A percentile compares a stretch with the other conserved stretches of the same genome.
Conservation (phyloP, 1,139 yeast species). For the Suhomyces guaymorum region DNA sequence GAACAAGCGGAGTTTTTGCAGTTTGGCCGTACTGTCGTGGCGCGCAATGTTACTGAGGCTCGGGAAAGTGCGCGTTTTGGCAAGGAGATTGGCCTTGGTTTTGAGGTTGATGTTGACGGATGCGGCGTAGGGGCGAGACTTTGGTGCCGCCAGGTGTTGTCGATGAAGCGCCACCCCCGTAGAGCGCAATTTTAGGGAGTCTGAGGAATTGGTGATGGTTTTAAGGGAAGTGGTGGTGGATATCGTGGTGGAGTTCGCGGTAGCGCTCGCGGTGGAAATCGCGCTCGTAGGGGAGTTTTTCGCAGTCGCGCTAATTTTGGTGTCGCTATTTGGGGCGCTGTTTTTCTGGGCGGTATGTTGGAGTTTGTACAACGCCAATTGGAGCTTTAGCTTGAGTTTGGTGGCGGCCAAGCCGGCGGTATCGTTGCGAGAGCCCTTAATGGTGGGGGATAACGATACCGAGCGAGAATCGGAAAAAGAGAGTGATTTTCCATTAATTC, state of each 20-base stretch:
- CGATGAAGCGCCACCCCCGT: background rate
- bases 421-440: conserved; percentile 13
- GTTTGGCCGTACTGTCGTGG: conserved; percentile 18
- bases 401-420: conserved; percentile 49
- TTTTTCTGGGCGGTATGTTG: too few relatives aligned
- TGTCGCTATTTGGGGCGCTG: background rate
- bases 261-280: conserved; percentile 2
- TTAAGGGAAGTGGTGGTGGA: background rate
- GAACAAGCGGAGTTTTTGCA: conserved; percentile 32
- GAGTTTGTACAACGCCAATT: conserved; percentile 77
- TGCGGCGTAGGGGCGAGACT: conserved; percentile 17
- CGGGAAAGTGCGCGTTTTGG: conserved; percentile 16
- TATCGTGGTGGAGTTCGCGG: conserved; percentile 1
- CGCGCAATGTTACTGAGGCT: conserved; percentile 27
- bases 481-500: conserved; percentile 14
- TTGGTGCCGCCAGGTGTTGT: background rate
- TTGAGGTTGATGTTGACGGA: conserved; percentile 30
- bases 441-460: conserved; percentile 7
- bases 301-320: conserved; percentile 2
- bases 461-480: conserved; percentile 28
- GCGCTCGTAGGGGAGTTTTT: too few relatives aligned
- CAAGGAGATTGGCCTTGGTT: conserved; percentile 17
- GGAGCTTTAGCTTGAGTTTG: conserved; percentile 67
- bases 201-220: too few relatives aligned
- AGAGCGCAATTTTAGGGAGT: too few relatives aligned